Evolutionary conservation across 2,329 filamentous ascomycete species (phyloP), one percentile per base, ranked within the genome.

Genomic region (Nemania serpens): DNA sequence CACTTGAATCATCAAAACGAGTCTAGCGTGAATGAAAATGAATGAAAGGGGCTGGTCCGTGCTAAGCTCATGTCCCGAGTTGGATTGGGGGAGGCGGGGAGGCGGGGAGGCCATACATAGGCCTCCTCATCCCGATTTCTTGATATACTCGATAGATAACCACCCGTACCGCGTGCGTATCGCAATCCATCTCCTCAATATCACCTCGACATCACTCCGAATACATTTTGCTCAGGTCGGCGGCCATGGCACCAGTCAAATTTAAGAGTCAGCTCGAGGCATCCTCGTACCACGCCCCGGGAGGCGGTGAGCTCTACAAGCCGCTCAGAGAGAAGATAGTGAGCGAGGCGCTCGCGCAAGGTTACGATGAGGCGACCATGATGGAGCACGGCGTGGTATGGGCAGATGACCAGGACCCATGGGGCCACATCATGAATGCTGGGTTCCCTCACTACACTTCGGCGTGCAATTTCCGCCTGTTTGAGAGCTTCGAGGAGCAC

Each of bases 351-450:
- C 50, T 64, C 17, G 59, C 29, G 2, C 55, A 59, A 13, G 62
- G 59, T 34, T 64, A 64, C 43, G 59, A 64, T 34, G 46, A 57
- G 36, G 25, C 55, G 9, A 57, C 49, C 4, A 64, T 64, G 59
- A 57, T 57, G 55, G 62, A 64, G 53, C 59, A 62, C 22, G 62
- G 59, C 2, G 62, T 64, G 15, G 22, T 37, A 10, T 64, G 59
- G 62, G 62, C 62, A 4, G 62, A 62, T 36, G 62, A 64, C 42
- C 62, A 64, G 25, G 62, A 64, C 45, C 59, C 62, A 1, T 64
- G 37, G 33, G 59, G 59, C 3, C 62, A 64, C 42, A 55, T 64
- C 42, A 64, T 54, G 55, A 64, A 64, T 33, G 55, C 55, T 10
- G 34, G 55, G 5, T 64, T 50, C 48, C 59, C 59, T 34, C 62